Evolutionary conservation across 345 rosid species (phyloP).

Genomic region (Nasturtium officinale): DNA sequence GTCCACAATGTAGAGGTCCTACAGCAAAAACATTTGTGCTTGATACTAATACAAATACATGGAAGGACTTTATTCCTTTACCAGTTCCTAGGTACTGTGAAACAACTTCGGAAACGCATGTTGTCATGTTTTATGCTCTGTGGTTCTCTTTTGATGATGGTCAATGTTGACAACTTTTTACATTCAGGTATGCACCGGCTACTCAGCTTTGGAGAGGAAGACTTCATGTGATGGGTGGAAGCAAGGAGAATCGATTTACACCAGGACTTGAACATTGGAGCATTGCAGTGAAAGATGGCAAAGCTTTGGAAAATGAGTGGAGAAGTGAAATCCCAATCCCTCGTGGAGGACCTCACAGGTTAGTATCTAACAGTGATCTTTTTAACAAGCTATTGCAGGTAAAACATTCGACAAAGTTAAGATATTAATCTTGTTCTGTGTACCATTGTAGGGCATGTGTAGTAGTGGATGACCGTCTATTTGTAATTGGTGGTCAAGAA

Average conservation of each 20-base stretch:
- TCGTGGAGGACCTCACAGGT: slow-evolving; percentile 99
- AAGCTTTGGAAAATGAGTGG: slow-evolving; percentile 84
- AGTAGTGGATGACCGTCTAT: slow-evolving; percentile 72
- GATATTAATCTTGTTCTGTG: neutral
- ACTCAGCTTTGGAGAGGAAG: slow-evolving; percentile 98
- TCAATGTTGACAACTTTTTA: neutral
- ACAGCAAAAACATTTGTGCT: slow-evolving; percentile 80
- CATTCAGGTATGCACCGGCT: slow-evolving; percentile 93
- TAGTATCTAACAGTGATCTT: neutral
- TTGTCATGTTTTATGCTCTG: neutral
- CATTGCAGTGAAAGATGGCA: slow-evolving; percentile 87
- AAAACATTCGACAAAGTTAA: neutral
- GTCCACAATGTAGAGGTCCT: slow-evolving; percentile 97
- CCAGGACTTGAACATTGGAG: slow-evolving; percentile 93
- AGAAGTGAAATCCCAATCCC: slow-evolving; percentile 90
- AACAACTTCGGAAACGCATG: neutral
- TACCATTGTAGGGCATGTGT: slow-evolving; percentile 65
- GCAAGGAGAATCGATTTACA: slow-evolving; percentile 86
- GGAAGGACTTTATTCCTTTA: slow-evolving; percentile 69
- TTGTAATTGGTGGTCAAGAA: slow-evolving; percentile 93
- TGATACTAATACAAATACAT: slow-evolving; percentile 76
- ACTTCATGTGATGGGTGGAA: slow-evolving; percentile 99
- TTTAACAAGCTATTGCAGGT: neutral
- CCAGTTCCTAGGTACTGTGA: slow-evolving; percentile 80
- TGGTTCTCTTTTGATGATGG: slow-evolving; percentile 8